Conservation (phyloP, 108 stramenopile genomes). For the Fragilaria crotonensis region DNA sequence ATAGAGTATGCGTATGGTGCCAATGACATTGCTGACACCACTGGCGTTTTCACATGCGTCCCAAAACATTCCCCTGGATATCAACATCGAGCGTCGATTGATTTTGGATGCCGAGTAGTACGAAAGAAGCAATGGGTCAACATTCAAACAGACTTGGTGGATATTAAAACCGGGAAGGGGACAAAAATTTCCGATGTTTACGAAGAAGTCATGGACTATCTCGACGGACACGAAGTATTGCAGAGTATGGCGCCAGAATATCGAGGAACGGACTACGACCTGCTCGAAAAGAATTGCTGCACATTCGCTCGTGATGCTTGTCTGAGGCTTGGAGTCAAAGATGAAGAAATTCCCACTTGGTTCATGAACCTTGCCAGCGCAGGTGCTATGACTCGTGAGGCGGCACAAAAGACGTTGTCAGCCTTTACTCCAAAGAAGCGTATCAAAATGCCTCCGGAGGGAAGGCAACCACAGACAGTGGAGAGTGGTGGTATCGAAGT, state of each 20-base stretch:
- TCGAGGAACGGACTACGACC: constrained; percentile 67
- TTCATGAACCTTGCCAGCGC: constrained; percentile 62
- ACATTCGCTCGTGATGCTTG: constrained; percentile 79
- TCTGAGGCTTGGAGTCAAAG: constrained; percentile 50
- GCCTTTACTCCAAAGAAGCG: constrained; percentile 14
- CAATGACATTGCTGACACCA: constrained; percentile 48
- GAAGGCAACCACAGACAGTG: background rate
- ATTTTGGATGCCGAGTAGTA: constrained; percentile 53
- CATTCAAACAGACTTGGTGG: constrained; percentile 9
- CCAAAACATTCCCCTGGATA: constrained; percentile 71
- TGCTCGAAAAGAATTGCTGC: constrained; percentile 78
- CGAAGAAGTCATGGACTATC: constrained; percentile 27
- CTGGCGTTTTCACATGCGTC: constrained; percentile 71
- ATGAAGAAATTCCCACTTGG: constrained; percentile 79
- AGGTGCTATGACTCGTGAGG: constrained; percentile 67
- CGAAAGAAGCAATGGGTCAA: constrained; percentile 31
- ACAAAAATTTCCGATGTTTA: constrained; percentile 5
- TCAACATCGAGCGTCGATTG: constrained; percentile 60
- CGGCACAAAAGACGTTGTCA: constrained; percentile 8
- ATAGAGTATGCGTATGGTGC: constrained; percentile 77
- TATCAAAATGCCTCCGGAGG: background rate
- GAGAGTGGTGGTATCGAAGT: background rate
- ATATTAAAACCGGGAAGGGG: constrained; percentile 1
- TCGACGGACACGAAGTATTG: constrained; percentile 53
- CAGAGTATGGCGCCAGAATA: constrained; percentile 65